A percentile compares a stretch with the other conserved stretches of the same genome.
Conservation (phyloP, 441 rosid genomes). For the Kokia cookei region DNA sequence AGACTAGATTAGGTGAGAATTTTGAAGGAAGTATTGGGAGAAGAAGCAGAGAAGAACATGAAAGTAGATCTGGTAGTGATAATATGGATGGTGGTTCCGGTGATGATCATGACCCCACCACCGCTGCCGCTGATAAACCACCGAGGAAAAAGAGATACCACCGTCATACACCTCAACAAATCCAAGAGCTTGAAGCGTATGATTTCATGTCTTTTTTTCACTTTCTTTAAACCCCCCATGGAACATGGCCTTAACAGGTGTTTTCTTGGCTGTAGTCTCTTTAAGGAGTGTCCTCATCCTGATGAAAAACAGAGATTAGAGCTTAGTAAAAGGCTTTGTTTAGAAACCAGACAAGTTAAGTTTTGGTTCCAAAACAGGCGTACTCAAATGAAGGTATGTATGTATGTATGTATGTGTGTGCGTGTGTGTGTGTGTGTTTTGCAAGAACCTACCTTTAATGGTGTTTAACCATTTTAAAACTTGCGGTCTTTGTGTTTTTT, state of each 20-base stretch:
- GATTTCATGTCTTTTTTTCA: not conserved
- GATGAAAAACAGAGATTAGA: slow-evolving; percentile 91
- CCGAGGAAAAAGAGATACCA: slow-evolving; percentile 79
- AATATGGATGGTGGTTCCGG: slow-evolving; percentile 72
- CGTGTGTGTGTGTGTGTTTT: not conserved
- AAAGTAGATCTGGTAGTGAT: slow-evolving; percentile 92
- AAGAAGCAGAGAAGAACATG: slow-evolving; percentile 65
- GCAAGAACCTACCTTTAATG: not conserved
- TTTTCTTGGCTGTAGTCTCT: slow-evolving; percentile 38
- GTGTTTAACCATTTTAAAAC: not conserved
- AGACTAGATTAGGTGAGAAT: slow-evolving; percentile 47
- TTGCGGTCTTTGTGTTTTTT: no score
- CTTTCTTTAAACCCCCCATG: not conserved
- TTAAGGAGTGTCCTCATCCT: slow-evolving; percentile 96
- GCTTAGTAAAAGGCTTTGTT: slow-evolving; percentile 70
- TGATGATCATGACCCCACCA: slow-evolving; percentile 51
- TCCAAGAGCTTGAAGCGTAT: slow-evolving; percentile 88
- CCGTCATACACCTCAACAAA: slow-evolving; percentile 89
- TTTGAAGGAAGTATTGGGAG: slow-evolving; percentile 41
- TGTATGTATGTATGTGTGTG: no score
- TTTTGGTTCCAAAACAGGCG: slow-evolving; percentile 99
- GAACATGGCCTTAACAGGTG: not conserved
- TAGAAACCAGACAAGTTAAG: slow-evolving; percentile 86
- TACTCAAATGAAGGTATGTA: slow-evolving; percentile 92
- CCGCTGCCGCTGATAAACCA: slow-evolving; percentile 43